A percentile compares a stretch with the other conserved stretches of the same genome.
Evolutionary conservation across 352 stramenopile species (phyloP).

Genomic region (Pythium aristosporum): DNA sequence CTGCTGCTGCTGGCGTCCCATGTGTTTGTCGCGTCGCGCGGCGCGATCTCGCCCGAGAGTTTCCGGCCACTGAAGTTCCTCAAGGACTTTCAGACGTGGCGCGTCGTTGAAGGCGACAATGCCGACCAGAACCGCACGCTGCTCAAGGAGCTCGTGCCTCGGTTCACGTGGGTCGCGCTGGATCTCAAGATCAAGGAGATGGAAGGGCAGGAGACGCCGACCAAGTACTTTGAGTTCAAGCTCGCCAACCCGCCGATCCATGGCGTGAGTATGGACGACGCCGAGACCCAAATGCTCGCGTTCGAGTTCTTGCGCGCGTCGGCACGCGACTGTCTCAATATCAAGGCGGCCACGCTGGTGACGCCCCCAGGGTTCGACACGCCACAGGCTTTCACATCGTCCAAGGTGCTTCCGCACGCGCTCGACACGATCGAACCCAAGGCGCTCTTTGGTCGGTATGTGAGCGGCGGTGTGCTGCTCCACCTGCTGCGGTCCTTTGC

Average conservation of each 20-base stretch:
- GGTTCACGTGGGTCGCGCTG: conserved; percentile 64
- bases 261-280: conserved; percentile 29
- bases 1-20: conserved; percentile 63
- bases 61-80: conserved; percentile 57
- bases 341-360: conserved; percentile 56
- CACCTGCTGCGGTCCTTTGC: conserved; percentile 53
- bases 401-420: conserved; percentile 58
- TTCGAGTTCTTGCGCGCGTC: conserved; percentile 34
- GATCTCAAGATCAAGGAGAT: conserved; percentile 84
- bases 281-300: conserved; percentile 53
- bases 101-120: conserved; percentile 31
- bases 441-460: conserved; percentile 60
- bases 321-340: conserved; percentile 49
- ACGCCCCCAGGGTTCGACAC: conserved; percentile 29
- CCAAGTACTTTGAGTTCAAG: conserved; percentile 70
- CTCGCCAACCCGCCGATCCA: conserved; percentile 39
- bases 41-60: conserved; percentile 37
- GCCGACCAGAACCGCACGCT: conserved; percentile 37
- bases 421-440: conserved; percentile 49
- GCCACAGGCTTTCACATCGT: conserved; percentile 46
- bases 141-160: conserved; percentile 51
- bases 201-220: conserved; percentile 57
- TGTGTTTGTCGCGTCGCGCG: conserved; percentile 40
- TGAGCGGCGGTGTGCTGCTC: conserved; percentile 53
- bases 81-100: conserved; percentile 43